Conservation (phyloP, 306 rosid genomes). For the Gastrolobium bilobum region DNA sequence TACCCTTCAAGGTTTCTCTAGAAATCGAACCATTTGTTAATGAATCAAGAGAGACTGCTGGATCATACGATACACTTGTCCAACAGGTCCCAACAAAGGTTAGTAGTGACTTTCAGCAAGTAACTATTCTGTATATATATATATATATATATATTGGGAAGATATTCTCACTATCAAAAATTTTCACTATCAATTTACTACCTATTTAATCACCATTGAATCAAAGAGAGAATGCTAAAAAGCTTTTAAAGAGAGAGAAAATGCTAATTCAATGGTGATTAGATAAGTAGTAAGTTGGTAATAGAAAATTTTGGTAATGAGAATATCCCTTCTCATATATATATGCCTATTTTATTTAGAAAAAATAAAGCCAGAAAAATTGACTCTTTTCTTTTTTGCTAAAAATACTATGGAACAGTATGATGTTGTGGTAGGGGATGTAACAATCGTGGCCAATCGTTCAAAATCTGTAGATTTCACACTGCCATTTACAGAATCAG, state of each 20-base stretch:
- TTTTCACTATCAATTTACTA: too few relatives aligned
- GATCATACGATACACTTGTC: conserved; percentile 47
- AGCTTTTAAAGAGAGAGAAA: too few relatives aligned
- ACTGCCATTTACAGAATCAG: conserved; percentile 46
- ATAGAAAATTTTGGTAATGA: too few relatives aligned
- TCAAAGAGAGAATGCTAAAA: too few relatives aligned
- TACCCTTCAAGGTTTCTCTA: conserved; percentile 44
- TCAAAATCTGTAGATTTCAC: conserved; percentile 47
- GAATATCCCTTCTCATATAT: too few relatives aligned
- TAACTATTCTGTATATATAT: too few relatives aligned
- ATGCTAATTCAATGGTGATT: too few relatives aligned
- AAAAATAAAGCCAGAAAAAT: neutral
- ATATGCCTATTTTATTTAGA: too few relatives aligned
- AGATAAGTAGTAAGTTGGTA: too few relatives aligned
- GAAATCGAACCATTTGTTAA: conserved; percentile 34
- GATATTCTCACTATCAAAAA: too few relatives aligned
- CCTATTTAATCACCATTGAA: too few relatives aligned
- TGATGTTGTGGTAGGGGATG: conserved; percentile 53
- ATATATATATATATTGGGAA: too few relatives aligned
- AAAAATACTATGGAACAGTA: conserved; percentile 24
- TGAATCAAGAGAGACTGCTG: conserved; percentile 20
- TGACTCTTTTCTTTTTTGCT: neutral
- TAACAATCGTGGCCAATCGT: conserved; percentile 49
- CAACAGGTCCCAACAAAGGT: conserved; percentile 46
- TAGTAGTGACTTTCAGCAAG: neutral